Percentiles rank a stretch among this genome's conserved stretches.
phyloP scores from a whole-genome alignment of 2,329 filamentous ascomycete species.

The Clonostachys rhizophaga region DNA sequence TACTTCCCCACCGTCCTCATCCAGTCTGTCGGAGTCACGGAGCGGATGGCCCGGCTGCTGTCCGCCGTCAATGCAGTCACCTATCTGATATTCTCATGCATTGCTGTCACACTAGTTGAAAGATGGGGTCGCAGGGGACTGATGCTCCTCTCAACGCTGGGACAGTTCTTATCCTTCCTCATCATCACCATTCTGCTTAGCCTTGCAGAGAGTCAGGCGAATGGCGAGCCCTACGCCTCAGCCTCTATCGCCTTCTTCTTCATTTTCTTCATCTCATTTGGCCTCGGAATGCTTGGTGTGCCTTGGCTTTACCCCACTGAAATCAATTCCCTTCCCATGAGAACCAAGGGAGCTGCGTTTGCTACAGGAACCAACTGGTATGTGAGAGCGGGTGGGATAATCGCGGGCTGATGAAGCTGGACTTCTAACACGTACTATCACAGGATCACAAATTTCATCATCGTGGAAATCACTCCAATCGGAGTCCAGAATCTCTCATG shows the following conservation, averaged over 20 bases:
- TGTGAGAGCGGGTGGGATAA: neutral
- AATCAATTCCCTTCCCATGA: slow-evolving; percentile 3
- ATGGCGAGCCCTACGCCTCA: neutral
- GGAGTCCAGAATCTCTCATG: slow-evolving; percentile 38
- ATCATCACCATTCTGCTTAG: too few relatives aligned
- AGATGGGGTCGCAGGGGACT: neutral
- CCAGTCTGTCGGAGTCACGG: neutral
- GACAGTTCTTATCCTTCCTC: neutral
- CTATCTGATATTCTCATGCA: slow-evolving; percentile 10
- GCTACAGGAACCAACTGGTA: slow-evolving; percentile 5
- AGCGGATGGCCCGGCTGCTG: slow-evolving; percentile 4
- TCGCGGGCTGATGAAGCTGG: too few relatives aligned
- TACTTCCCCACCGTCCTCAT: slow-evolving; percentile 12
- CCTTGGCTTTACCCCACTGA: slow-evolving; percentile 1
- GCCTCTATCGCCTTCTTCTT: slow-evolving; percentile 1
- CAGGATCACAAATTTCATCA: slow-evolving; percentile 6
- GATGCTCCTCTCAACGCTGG: slow-evolving; percentile 1
- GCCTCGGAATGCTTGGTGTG: slow-evolving; percentile 3
- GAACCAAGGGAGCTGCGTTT: slow-evolving; percentile 3
- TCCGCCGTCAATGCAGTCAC: slow-evolving; percentile 9
- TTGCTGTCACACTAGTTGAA: slow-evolving; percentile 3
- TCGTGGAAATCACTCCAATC: slow-evolving; percentile 27
- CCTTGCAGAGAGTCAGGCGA: neutral
- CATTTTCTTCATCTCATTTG: slow-evolving; percentile 3
- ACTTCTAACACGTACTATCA: neutral